phyloP scores from a whole-genome alignment of 2,329 filamentous ascomycete genomes.

The Exophiala phaeomuriformis region DNA sequence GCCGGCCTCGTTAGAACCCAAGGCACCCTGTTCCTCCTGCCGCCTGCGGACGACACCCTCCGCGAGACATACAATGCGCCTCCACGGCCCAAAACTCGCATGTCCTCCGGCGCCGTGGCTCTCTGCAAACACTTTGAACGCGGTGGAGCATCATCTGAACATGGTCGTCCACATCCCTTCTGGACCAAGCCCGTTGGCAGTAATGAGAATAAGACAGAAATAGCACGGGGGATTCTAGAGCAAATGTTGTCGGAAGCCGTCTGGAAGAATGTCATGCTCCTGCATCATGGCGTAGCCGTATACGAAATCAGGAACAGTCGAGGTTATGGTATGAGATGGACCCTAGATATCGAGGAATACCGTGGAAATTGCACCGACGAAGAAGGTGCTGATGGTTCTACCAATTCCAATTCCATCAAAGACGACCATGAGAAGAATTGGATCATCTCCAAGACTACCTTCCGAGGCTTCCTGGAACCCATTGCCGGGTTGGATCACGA shows the following conservation, averaged over 20 bases:
- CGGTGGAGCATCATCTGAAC: slow-evolving; percentile 21
- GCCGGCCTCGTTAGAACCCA: slow-evolving; percentile 22
- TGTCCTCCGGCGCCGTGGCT: slow-evolving; percentile 25
- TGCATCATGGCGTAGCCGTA: slow-evolving; percentile 25
- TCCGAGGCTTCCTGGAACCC: slow-evolving; percentile 26
- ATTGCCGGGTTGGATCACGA: slow-evolving; percentile 24
- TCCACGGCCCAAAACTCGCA: slow-evolving; percentile 24
- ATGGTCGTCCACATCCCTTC: slow-evolving; percentile 22
- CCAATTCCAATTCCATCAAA: neutral
- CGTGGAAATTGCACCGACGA: neutral
- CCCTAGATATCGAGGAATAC: slow-evolving; percentile 17
- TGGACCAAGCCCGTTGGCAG: slow-evolving; percentile 24
- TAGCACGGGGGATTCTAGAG: slow-evolving; percentile 20
- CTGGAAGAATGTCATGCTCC: slow-evolving; percentile 27
- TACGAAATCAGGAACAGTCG: slow-evolving; percentile 25
- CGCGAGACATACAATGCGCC: slow-evolving; percentile 22
- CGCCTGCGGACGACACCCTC: slow-evolving; percentile 15
- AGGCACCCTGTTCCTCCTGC: slow-evolving; percentile 27
- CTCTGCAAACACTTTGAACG: slow-evolving; percentile 28
- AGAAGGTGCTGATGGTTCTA: neutral
- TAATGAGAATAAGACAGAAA: slow-evolving; percentile 26
- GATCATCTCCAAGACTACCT: slow-evolving; percentile 16
- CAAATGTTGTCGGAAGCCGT: slow-evolving; percentile 19
- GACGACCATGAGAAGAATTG: slow-evolving; percentile 17
- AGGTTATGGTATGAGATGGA: slow-evolving; percentile 27